These are phyloP conservation scores for Lodderomyces margitis DNA, from an alignment of 1,139 yeast species.

Conservation along the genomic window DNA sequence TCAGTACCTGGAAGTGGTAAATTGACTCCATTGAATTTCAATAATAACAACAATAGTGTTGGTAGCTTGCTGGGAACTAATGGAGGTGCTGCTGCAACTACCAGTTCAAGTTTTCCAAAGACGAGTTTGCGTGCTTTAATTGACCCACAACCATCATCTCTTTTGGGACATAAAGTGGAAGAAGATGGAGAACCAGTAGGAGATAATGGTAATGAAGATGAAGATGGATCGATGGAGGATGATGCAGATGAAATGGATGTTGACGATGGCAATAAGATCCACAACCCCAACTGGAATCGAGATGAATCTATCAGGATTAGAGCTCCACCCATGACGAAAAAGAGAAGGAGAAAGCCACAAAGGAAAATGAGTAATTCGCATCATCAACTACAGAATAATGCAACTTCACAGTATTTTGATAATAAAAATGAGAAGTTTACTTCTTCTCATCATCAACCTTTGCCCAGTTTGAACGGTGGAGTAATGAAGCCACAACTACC, in stretches of 20 bases:
- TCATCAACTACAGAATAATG: not conserved
- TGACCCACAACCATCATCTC: constrained; percentile 6
- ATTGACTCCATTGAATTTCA: constrained; percentile 3
- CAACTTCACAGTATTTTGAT: constrained; percentile 5
- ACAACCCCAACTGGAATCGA: not conserved
- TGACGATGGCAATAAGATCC: not conserved
- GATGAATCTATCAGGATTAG: no score
- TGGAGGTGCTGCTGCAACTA: not conserved
- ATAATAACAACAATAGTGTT: not conserved
- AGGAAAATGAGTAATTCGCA: not conserved
- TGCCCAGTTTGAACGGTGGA: not conserved
- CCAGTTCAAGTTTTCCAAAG: not conserved
- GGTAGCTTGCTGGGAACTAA: not conserved
- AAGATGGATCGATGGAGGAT: constrained; percentile 12
- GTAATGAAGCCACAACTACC: constrained; percentile 11
- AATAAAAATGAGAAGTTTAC: not conserved
- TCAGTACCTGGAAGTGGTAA: constrained; percentile 4
- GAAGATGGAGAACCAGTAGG: constrained; percentile 5
- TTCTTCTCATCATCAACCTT: no score
- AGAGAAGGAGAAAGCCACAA: not conserved
- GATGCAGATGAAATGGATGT: constrained; percentile 2
- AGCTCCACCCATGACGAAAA: not conserved
- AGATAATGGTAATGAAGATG: constrained; percentile 7
- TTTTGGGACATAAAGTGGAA: constrained; percentile 1
- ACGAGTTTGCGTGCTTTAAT: constrained; percentile 5